Base-by-base conservation (phyloP, 208 protist genomes). In the Crithidia bombi region DNA sequence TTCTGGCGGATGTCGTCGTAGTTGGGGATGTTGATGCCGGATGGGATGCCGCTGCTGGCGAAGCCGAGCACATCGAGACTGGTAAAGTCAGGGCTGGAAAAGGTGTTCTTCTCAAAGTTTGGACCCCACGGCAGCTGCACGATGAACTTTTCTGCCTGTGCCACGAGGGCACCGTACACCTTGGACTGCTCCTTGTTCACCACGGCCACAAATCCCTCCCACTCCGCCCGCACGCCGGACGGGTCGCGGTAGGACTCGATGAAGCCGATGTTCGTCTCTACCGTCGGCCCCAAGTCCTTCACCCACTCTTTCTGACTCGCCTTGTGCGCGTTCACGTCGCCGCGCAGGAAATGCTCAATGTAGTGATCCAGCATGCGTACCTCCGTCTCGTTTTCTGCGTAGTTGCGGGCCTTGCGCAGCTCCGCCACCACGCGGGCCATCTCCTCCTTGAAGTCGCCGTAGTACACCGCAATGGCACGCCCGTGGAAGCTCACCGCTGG, bases 231-330 rank as follows among this genome's bases (percentile, higher is more conserved):
- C 47, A 96, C 91, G 49, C 92, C 93, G 65, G 86, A 83, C 30
- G 93, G 93, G 73, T 98, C 95, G 39, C 94, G 81, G 82, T 98
- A 98, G 15, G 85, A 87, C 79, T 98, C 95, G 57, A 98, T 96
- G 75, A 98, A 98, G 61, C 96, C 96, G 66, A 98, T 95, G 78
- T 98, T 98, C 21, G 87, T 95, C 81, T 98, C 96, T 49, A 98
- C 92, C 10, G 73, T 74, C 11, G 96, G 96, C 5, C 80, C 83
- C n/a, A 89, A 67, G 61, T 98, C 93, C 79, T 91, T 88, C 59
- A 98, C 87, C 96, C 96, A 98, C 69, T 72, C 70, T 55, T 75
- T 82, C 78, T 98, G 93, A 19, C 81, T 87, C 50, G 92, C 87
- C 63, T 93, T 97, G 90, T 97, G 90, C 38, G 44, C 90, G 23